These are phyloP conservation scores for Soucietia sequanensis DNA, from an alignment of 805 yeast species.

Conservation along the genomic window DNA sequence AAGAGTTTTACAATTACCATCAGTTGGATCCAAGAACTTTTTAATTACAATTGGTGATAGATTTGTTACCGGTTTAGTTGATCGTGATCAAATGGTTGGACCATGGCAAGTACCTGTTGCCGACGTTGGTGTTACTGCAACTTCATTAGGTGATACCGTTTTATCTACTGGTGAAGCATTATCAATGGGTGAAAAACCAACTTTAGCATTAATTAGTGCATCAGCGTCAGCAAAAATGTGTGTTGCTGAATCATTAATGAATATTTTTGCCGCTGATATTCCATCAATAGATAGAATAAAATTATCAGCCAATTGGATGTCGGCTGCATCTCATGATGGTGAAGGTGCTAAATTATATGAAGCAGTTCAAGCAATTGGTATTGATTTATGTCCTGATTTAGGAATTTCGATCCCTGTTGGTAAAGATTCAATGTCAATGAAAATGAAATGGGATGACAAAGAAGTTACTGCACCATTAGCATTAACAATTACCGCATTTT, in stretches of 20 bases:
- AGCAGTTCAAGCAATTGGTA: conserved; percentile 94
- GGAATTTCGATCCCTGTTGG: conserved; percentile 96
- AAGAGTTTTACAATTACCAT: conserved; percentile 83
- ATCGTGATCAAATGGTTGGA: conserved; percentile 98
- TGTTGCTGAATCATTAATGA: conserved; percentile 91
- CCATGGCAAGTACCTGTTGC: conserved; percentile 99
- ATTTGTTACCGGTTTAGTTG: conserved; percentile 94
- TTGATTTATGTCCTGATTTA: conserved; percentile 90
- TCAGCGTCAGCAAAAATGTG: conserved; percentile 92
- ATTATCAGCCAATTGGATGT: conserved; percentile 98
- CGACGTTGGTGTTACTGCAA: conserved; percentile 94
- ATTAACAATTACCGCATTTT: conserved; percentile 86
- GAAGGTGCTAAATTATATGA: conserved; percentile 94
- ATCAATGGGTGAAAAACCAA: conserved; percentile 97
- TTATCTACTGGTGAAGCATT: conserved; percentile 91
- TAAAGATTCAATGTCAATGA: conserved; percentile 99
- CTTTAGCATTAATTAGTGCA: conserved; percentile 82
- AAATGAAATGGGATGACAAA: conserved; percentile 92
- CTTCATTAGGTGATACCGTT: conserved; percentile 76
- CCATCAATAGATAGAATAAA: conserved; percentile 71
- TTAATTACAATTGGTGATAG: conserved; percentile 98
- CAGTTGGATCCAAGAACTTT: conserved; percentile 94
- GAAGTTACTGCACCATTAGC: conserved; percentile 97
- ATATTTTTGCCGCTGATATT: conserved; percentile 86
- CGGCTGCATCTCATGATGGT: conserved; percentile 91